Evolutionary conservation across 2,329 filamentous ascomycete genomes (phyloP), one percentile per base, ranked within the genome.

Genomic region (Cladorrhinum sp.): DNA sequence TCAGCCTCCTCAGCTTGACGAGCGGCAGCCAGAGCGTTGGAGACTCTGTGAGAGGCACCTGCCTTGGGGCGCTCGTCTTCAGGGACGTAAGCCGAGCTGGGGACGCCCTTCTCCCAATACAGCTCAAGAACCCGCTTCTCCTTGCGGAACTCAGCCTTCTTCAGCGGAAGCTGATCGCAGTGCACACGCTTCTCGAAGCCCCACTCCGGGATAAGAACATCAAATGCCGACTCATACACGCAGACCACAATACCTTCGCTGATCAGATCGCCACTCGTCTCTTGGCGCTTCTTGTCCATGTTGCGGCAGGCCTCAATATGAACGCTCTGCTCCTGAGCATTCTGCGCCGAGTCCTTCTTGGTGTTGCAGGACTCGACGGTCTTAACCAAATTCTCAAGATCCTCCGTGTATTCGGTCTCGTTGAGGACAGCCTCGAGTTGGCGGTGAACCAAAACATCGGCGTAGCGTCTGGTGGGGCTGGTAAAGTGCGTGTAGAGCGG

Each of bases 71-170:
- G 89, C 80, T 99, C 95, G 73, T 99, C 95, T 73, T 99, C 95
- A 2, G 95, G 95, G 57, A 99, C 89, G 69, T 96, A 99, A 2
- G 93, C 91, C 49, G 94, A 97, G 65, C 93, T 98, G 26, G 94
- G 92, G 7, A 98, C 92, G 52, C 95, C 95, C 85, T 98, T 99
- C 86, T 99, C 95, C 95, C 95, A 99, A 82, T 97, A 99, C 16
- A 99, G 84, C 77, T 99, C 95, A 52, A 99, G 83, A 28, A 98
- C 86, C 59, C 95, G 87, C 79, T 93, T 91, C 73, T 96, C 92
- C 82, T 98, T 98, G 76, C 96, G 88, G 78, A 95, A 99, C 74
- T 99, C 95, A n/a, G 95, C 95, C 82, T 99, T 99, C 85, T 98
- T 94, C 68, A 99, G 80, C 28, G 95, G 95, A 73, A 99, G 82